Percentiles rank a stretch among this genome's conserved stretches.
Evolutionary conservation across 208 protist genomes (phyloP).

Genomic region (Angomonas ambiguus): DNA sequence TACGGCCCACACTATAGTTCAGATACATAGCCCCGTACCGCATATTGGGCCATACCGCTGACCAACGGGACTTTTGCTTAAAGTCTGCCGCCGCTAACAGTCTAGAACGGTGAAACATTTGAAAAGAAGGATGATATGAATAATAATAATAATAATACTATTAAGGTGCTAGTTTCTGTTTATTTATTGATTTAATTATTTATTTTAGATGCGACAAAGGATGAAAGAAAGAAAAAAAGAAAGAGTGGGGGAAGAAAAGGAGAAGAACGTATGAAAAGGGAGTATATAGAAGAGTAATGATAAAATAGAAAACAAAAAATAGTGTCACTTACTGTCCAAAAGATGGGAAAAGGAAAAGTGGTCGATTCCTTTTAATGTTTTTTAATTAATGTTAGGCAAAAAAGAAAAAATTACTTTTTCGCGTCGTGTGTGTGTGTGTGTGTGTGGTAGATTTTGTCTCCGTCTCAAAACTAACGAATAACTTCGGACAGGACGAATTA

Average conservation of each 20-base stretch:
- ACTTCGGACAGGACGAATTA: no score
- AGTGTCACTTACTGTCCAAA: no score
- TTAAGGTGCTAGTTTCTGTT: no score
- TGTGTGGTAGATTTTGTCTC: no score
- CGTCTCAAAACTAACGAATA: no score
- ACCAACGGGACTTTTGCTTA: constrained; percentile 89
- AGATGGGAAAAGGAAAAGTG: no score
- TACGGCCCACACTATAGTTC: constrained; percentile 67
- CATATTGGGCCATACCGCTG: constrained; percentile 87
- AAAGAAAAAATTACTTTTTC: no score
- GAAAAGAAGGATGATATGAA: constrained; percentile 2
- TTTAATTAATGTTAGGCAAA: constrained; percentile 9
- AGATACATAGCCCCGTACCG: constrained; percentile 87
- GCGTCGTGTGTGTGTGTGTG: no score
- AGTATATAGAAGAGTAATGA: not conserved
- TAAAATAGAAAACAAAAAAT: constrained; percentile 12
- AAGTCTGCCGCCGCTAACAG: constrained; percentile 75
- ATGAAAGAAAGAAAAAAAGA: not conserved
- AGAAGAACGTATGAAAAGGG: not conserved
- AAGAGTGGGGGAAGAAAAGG: not conserved
- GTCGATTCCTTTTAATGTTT: not conserved
- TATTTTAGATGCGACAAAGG: not conserved
- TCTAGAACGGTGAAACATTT: constrained; percentile 34
- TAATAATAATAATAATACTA: not conserved
- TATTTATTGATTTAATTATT: no score